Evolutionary conservation across 768 basidiomycete genomes (phyloP).

Genomic region (Lactarius sp.): DNA sequence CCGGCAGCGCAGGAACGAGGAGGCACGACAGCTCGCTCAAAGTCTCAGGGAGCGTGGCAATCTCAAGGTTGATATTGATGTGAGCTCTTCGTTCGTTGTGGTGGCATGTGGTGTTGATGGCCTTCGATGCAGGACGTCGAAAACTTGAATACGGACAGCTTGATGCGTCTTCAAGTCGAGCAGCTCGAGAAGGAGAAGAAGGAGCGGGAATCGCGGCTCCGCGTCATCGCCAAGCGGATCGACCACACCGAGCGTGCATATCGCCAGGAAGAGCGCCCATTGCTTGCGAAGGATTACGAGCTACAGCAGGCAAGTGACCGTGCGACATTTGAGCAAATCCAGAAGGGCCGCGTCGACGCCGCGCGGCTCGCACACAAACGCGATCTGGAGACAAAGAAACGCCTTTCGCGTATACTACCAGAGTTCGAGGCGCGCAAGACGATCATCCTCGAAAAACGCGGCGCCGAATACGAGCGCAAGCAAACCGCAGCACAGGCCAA

Average conservation of each 20-base stretch:
- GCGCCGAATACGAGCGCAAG: constrained; percentile 60
- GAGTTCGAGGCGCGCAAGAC: constrained; percentile 59
- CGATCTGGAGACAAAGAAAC: constrained; percentile 67
- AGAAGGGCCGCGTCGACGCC: constrained; percentile 51
- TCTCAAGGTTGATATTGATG: constrained; percentile 65
- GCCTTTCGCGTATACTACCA: constrained; percentile 64
- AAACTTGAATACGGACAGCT: constrained; percentile 75
- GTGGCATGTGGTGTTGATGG: constrained; percentile 8
- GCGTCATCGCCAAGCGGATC: constrained; percentile 81
- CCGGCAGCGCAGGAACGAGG: constrained; percentile 71
- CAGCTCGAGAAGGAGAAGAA: constrained; percentile 97
- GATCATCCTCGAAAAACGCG: constrained; percentile 50
- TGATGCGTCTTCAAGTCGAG: constrained; percentile 87
- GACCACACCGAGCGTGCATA: constrained; percentile 95
- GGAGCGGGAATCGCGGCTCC: constrained; percentile 74
- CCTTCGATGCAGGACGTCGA: constrained; percentile 59
- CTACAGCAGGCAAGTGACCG: constrained; percentile 76
- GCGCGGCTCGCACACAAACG: constrained; percentile 55
- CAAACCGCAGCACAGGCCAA: constrained; percentile 55
- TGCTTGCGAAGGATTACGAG: constrained; percentile 83
- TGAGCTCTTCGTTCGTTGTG: constrained; percentile 32
- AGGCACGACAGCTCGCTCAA: constrained; percentile 85
- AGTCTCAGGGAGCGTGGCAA: constrained; percentile 76
- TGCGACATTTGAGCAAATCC: constrained; percentile 57
- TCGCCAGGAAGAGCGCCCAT: constrained; percentile 86